A percentile compares a stretch with the other conserved stretches of the same genome.
phyloP scores from a whole-genome alignment of 2,329 filamentous ascomycete species.

The Diaporthe eres region DNA sequence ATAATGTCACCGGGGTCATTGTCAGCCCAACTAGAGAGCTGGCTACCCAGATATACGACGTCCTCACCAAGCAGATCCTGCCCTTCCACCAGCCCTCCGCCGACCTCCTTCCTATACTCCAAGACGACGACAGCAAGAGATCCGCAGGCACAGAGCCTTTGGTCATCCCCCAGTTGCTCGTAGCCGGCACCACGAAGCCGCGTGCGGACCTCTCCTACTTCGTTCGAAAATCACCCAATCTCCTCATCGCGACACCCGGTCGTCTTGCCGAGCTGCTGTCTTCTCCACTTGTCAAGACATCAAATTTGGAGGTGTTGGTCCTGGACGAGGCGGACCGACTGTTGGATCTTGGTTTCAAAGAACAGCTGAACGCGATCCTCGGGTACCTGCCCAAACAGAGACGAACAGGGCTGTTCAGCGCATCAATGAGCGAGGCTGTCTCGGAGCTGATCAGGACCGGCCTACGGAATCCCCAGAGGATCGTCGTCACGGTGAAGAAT shows the following conservation, averaged over 20 bases:
- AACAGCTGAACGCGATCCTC: slow-evolving; percentile 88
- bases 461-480: slow-evolving; percentile 92
- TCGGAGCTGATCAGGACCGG: slow-evolving; percentile 94
- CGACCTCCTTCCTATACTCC: slow-evolving; percentile 69
- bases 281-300: slow-evolving; percentile 89
- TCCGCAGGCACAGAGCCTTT: slow-evolving; percentile 61
- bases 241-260: slow-evolving; percentile 92
- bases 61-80: slow-evolving; percentile 78
- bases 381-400: slow-evolving; percentile 90
- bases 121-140: slow-evolving; percentile 67
- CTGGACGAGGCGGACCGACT: slow-evolving; percentile 95
- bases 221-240: slow-evolving; percentile 85
- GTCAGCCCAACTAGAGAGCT: slow-evolving; percentile 95
- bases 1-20: slow-evolving; percentile 92
- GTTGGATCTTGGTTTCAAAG: slow-evolving; percentile 93
- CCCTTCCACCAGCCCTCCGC: slow-evolving; percentile 87
- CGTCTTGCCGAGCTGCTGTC: slow-evolving; percentile 88
- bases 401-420: slow-evolving; percentile 93
- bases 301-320: slow-evolving; percentile 91
- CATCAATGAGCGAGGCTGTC: slow-evolving; percentile 95
- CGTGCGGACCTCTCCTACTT: slow-evolving; percentile 91
- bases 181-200: slow-evolving; percentile 84
- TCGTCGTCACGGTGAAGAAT: slow-evolving; percentile 91
- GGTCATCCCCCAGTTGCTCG: slow-evolving; percentile 88
- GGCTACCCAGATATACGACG: slow-evolving; percentile 89